Base-by-base conservation (phyloP, 768 basidiomycete genomes). In the Russula olivacea region DNA sequence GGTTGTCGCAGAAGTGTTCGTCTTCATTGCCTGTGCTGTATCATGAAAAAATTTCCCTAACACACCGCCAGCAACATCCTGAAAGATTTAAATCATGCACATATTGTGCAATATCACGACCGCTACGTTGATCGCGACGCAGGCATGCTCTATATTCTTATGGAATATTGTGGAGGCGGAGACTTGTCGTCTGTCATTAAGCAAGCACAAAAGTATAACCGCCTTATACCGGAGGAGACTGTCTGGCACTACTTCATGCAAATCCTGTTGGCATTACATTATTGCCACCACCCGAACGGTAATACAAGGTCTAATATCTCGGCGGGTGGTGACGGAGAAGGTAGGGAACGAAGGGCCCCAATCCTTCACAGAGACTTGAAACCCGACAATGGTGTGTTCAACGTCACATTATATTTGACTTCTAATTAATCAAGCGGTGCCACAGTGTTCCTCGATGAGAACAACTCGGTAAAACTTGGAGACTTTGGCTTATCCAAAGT, bases 81-180 rank as follows among this genome's bases (percentile, higher is more conserved):
- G 57, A 97, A 97, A 76, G 93, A 95, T 71, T 81, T 98, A 19
- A 83, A 93, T 69, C 93, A 98, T 75, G 90, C 91, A 72, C 89
- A 98, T 75, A 98, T 98, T 66, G 97, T 99, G 65, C 91, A 91
- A 69, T 96, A 95, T 74, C 87, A 92, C 69, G 93, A 97, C 79
- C 83, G 93, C 65, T 80, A 89, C 71, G 91, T 98, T 61, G 97
- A 99, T 78, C 81, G 89, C 65, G 91, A 94, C 55, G 81, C 83
- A 43, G 93, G 93, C 23, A 90, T 94, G 61, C 83, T 98, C 49
- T 98, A 98, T 74, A 98, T 99, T 65, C 80, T 98, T 68, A 99
- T 98, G 97, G 97, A 99, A 77, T 98, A 93, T 73, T 99, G 97
- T 71, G 94, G 93, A 5, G 95, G 94, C 23, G 97, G 97, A 14